Evolutionary conservation across 192 early-diverging fungal genomes (phyloP).

Genomic region (Coemansia erecta): DNA sequence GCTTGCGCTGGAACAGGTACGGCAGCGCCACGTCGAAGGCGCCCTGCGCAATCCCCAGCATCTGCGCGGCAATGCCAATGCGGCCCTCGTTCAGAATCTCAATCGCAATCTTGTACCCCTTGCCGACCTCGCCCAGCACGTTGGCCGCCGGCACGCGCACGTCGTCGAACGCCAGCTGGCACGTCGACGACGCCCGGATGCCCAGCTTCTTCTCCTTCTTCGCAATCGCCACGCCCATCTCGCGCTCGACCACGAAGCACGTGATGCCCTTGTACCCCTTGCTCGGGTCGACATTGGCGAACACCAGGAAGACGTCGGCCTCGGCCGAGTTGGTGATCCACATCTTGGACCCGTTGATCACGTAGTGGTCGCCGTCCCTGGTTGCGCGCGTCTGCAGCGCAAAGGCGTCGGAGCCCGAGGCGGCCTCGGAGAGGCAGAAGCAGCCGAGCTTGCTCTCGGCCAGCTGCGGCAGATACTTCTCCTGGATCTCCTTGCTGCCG

Average conservation of each 20-base stretch:
- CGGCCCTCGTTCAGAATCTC: conserved; percentile 98
- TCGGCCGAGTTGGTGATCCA: conserved; percentile 97
- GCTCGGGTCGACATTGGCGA: conserved; percentile 93
- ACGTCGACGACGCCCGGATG: conserved; percentile 95
- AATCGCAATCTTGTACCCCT: conserved; percentile 98
- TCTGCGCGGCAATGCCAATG: conserved; percentile 97
- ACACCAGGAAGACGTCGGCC: conserved; percentile 94
- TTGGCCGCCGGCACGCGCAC: conserved; percentile 81
- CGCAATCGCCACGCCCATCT: conserved; percentile 84
- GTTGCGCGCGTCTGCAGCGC: conserved; percentile 82
- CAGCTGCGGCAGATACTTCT: conserved; percentile 82
- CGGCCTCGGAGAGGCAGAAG: conserved; percentile 93
- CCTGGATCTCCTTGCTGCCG: conserved; percentile 68
- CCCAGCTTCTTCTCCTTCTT: conserved; percentile 99
- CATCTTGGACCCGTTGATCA: conserved; percentile 88
- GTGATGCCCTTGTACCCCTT: conserved; percentile 97
- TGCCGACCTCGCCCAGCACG: conserved; percentile 89
- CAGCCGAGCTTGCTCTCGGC: conserved; percentile 83
- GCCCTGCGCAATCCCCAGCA: conserved; percentile 96
- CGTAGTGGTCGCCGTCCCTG: conserved; percentile 84
- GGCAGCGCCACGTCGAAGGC: conserved; percentile 83
- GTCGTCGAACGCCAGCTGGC: conserved; percentile 90
- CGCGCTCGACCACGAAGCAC: conserved; percentile 93
- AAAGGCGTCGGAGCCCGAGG: conserved; percentile 92
- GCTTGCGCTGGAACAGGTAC: conserved; percentile 94